Conservation (phyloP, 495 filamentous ascomycete species). For the Aspergillus sclerotiicarbonarius region DNA sequence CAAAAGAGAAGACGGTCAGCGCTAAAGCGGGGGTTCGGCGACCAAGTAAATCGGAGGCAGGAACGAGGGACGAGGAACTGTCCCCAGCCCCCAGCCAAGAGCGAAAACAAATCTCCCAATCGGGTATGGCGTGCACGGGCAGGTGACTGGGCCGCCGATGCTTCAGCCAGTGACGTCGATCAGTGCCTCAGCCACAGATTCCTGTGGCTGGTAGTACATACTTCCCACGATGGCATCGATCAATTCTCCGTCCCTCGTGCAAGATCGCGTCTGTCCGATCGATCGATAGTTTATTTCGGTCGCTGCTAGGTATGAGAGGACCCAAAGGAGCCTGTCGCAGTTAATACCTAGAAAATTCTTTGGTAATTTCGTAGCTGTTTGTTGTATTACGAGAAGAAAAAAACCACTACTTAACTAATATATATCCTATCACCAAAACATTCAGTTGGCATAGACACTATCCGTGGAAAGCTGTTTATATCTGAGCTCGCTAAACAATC, state of each 20-base stretch:
- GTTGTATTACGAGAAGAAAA: no score
- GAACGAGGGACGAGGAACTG: constrained; percentile 7
- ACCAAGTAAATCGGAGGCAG: constrained; percentile 30
- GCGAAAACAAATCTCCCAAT: constrained; percentile 49
- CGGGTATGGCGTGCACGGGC: constrained; percentile 28
- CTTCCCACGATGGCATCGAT: neutral
- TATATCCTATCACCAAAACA: no score
- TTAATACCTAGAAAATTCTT: no score
- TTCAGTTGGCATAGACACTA: no score
- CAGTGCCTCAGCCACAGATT: constrained; percentile 9
- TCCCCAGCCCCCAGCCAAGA: constrained; percentile 18
- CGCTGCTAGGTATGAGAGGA: no score
- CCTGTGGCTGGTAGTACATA: neutral
- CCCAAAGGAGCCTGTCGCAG: no score
- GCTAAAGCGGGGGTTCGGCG: constrained; percentile 18
- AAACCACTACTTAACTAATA: no score
- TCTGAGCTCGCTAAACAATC: no score
- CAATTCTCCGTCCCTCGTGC: neutral
- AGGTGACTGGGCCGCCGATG: constrained; percentile 29
- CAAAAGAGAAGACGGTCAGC: constrained; percentile 3
- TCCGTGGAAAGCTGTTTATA: no score
- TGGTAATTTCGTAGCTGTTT: no score
- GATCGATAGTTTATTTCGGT: neutral
- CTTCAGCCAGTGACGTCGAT: constrained; percentile 21
- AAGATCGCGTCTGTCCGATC: neutral